Conservation (phyloP, 2,329 filamentous ascomycete genomes). For the Biscogniauxia mediterranea region DNA sequence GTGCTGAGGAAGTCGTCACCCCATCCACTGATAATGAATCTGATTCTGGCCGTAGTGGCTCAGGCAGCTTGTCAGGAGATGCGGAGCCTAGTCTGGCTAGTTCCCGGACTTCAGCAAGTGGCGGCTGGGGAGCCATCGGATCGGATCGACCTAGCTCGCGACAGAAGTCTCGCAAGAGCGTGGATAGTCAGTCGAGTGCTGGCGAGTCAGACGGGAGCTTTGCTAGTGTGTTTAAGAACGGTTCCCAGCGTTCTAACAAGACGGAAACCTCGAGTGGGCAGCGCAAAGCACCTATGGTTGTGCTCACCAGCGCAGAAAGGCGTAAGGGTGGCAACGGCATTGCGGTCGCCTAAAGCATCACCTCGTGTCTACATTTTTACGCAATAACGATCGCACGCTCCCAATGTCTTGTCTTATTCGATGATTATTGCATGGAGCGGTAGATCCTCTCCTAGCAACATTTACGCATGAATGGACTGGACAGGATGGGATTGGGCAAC, state of each 20-base stretch:
- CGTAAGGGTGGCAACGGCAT: conserved; percentile 60
- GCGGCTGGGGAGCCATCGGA: conserved; percentile 74
- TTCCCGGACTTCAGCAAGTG: conserved; percentile 74
- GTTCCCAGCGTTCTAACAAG: conserved; percentile 50
- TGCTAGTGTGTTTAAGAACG: conserved; percentile 64
- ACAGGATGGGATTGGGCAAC: conserved; percentile 26
- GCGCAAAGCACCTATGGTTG: conserved; percentile 81
- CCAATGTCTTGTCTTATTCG: conserved; percentile 29
- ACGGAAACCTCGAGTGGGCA: conserved; percentile 58
- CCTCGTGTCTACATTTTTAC: conserved; percentile 22
- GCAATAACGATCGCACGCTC: conserved; percentile 32
- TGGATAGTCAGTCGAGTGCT: conserved; percentile 65
- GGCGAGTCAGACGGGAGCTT: conserved; percentile 59
- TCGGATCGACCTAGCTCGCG: conserved; percentile 76
- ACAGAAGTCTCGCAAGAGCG: conserved; percentile 62
- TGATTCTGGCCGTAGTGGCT: conserved; percentile 68
- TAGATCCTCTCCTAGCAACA: conserved; percentile 29
- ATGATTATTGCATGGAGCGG: conserved; percentile 27
- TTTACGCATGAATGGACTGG: conserved; percentile 28
- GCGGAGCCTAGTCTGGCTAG: conserved; percentile 66
- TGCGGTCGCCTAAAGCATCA: conserved; percentile 23
- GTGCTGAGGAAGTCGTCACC: conserved; percentile 63
- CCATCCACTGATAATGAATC: conserved; percentile 72
- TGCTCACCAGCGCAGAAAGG: conserved; percentile 87
- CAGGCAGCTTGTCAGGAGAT: conserved; percentile 77